Evolutionary conservation across 805 yeast genomes (phyloP).

Genomic region (Candida manassasensis): DNA sequence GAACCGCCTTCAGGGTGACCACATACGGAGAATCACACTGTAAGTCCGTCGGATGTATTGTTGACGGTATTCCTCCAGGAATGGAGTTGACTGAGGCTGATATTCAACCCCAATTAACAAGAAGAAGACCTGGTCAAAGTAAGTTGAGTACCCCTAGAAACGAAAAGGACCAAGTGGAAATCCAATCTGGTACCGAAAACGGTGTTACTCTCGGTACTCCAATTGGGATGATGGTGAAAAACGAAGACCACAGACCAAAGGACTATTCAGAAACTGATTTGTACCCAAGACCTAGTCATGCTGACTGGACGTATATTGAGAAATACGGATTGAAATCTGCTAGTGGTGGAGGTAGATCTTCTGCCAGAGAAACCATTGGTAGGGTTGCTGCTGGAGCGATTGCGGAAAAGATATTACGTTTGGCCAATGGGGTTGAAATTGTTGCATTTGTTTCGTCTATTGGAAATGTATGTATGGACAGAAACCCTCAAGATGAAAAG

Average conservation of each 20-base stretch:
- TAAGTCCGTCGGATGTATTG: slow-evolving; percentile 95
- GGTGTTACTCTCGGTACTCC: slow-evolving; percentile 94
- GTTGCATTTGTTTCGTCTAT: slow-evolving; percentile 96
- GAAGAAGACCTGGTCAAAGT: slow-evolving; percentile 98
- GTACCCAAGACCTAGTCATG: slow-evolving; percentile 97
- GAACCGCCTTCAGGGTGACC: slow-evolving; percentile 58
- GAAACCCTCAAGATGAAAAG: slow-evolving; percentile 59
- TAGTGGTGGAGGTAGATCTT: slow-evolving; percentile 95
- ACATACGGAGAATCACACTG: slow-evolving; percentile 99
- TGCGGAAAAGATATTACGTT: slow-evolving; percentile 83
- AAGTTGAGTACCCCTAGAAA: slow-evolving; percentile 91
- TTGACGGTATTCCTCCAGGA: slow-evolving; percentile 98
- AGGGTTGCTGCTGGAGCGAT: slow-evolving; percentile 98
- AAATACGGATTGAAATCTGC: slow-evolving; percentile 93
- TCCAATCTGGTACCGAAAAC: slow-evolving; percentile 91
- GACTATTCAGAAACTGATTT: slow-evolving; percentile 94
- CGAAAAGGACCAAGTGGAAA: slow-evolving; percentile 88
- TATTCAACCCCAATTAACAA: slow-evolving; percentile 90
- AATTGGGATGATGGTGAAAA: slow-evolving; percentile 85
- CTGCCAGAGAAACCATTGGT: slow-evolving; percentile 97
- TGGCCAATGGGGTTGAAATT: slow-evolving; percentile 80
- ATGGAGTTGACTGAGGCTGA: slow-evolving; percentile 79
- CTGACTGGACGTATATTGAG: slow-evolving; percentile 86
- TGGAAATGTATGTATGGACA: slow-evolving; percentile 72
- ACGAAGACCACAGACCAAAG: slow-evolving; percentile 95